Percentiles rank a stretch among this genome's conserved stretches.
These are phyloP conservation scores for Volvox carteri DNA, from an alignment of 163 green algal species.

Conservation along the genomic window DNA sequence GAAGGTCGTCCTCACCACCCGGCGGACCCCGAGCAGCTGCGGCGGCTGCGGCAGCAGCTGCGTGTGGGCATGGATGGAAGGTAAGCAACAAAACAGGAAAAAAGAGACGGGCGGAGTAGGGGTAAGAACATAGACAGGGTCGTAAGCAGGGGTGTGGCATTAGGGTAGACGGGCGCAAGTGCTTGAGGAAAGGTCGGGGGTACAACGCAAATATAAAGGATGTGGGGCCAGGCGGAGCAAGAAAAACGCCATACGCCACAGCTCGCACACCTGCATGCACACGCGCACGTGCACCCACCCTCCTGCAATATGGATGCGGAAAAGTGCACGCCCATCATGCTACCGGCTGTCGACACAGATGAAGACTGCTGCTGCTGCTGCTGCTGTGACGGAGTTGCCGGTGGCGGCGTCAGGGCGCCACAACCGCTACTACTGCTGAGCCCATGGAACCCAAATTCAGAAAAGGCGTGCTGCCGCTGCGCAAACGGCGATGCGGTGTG, in stretches of 20 bases:
- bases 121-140: too few species aligned
- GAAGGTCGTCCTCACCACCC: background rate
- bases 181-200: too few species aligned
- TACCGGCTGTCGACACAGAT: background rate
- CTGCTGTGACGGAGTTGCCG: background rate
- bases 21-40: background rate
- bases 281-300: too few species aligned
- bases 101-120: too few species aligned
- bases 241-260: too few species aligned
- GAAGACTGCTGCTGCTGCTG: background rate
- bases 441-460: background rate
- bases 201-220: too few species aligned
- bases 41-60: constrained; percentile 3
- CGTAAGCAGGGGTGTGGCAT: too few species aligned
- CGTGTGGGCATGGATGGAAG: too few species aligned
- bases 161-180: too few species aligned
- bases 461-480: background rate
- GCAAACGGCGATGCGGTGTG: background rate
- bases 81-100: too few species aligned
- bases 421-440: background rate
- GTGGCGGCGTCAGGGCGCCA: background rate
- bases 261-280: too few species aligned
- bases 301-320: constrained; percentile 28
- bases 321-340: constrained; percentile 44
- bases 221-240: too few species aligned